Evolutionary conservation across 306 rosid genomes (phyloP), one percentile per base, ranked within the genome.

Genomic region (Rosa lucieae): DNA sequence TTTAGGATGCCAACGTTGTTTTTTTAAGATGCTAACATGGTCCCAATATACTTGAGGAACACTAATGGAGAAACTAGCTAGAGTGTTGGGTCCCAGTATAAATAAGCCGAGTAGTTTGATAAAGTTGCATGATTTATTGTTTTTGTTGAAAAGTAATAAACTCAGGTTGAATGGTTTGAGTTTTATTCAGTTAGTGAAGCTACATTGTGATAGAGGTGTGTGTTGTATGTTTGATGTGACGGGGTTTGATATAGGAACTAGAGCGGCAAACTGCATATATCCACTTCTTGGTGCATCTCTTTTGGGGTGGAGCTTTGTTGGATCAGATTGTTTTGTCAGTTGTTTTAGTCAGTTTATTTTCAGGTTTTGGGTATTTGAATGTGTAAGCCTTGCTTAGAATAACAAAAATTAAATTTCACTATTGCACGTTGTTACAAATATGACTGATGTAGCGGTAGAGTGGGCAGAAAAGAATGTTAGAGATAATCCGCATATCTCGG

Each of bases 221-320:
- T 56, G 43, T 32, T 32, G 37, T 32, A 32, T 80, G 56, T 20
- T 32, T 32, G 82, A 62, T 78, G 91, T 91, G 32, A 89, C 80
- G 82, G 99, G 99, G 35, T 92, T 94, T 83, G 99, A 94, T 80
- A 94, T 94, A 40, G 99, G 99, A 80, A 94, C 93, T 68, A 97
- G 99, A 15, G 94, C 26, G 26, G 26, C 97, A 20, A 94, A 89
- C 62, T 94, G 99, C 87, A 92, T 94, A 44, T 94, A 92, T 80
- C 99, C 99, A 0, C 97, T 94, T 88, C 95, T 94, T 77, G 99
- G 92, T 59, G 90, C 99, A 53, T 89, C 97, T 21, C 97, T 94
- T 85, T 82, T 86, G 0, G 89, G 95, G 5, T 94, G 99, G 97
- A 87, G 77, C 85, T 91, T 94, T 79, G 99, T 94, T 39, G 97